These are phyloP conservation scores for Calonectria naviculata DNA, from an alignment of 2,329 filamentous ascomycete genomes.

Conservation along the genomic window DNA sequence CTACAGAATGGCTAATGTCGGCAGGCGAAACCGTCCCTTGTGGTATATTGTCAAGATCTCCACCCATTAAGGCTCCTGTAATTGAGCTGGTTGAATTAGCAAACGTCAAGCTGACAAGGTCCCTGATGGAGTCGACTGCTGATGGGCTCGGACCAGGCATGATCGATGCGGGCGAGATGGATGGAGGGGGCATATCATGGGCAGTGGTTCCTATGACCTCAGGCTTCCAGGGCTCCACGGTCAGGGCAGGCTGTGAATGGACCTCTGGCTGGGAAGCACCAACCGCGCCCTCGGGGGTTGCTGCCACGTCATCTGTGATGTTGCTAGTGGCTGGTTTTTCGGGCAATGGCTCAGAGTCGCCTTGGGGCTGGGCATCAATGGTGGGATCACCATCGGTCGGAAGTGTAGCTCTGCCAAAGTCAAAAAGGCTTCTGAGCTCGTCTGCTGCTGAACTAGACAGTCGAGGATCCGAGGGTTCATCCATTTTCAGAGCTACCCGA, in stretches of 20 bases:
- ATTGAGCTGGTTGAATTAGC: slow-evolving; percentile 26
- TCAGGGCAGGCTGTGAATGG: slow-evolving; percentile 29
- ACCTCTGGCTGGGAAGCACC: slow-evolving; percentile 28
- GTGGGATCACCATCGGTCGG: slow-evolving; percentile 22
- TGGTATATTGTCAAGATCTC: slow-evolving; percentile 32
- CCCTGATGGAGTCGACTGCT: slow-evolving; percentile 32
- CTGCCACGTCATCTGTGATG: background rate
- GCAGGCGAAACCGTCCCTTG: slow-evolving; percentile 52
- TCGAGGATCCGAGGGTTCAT: slow-evolving; percentile 22
- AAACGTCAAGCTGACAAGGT: slow-evolving; percentile 35
- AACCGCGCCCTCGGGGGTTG: slow-evolving; percentile 20
- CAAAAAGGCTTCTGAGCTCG: slow-evolving; percentile 36
- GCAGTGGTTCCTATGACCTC: slow-evolving; percentile 31
- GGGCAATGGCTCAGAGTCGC: background rate
- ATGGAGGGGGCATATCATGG: slow-evolving; percentile 33
- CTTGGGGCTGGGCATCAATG: slow-evolving; percentile 15
- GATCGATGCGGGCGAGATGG: slow-evolving; percentile 42
- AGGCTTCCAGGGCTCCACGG: slow-evolving; percentile 39
- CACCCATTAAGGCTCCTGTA: slow-evolving; percentile 31
- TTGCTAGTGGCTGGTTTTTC: background rate
- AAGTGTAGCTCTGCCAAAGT: slow-evolving; percentile 33
- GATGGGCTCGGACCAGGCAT: slow-evolving; percentile 35
- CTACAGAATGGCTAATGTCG: slow-evolving; percentile 47
- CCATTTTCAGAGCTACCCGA: slow-evolving; percentile 27
- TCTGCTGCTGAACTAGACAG: slow-evolving; percentile 33